Conservation (phyloP, 257 asterid genomes). For the Thymus quinquecostatus region DNA sequence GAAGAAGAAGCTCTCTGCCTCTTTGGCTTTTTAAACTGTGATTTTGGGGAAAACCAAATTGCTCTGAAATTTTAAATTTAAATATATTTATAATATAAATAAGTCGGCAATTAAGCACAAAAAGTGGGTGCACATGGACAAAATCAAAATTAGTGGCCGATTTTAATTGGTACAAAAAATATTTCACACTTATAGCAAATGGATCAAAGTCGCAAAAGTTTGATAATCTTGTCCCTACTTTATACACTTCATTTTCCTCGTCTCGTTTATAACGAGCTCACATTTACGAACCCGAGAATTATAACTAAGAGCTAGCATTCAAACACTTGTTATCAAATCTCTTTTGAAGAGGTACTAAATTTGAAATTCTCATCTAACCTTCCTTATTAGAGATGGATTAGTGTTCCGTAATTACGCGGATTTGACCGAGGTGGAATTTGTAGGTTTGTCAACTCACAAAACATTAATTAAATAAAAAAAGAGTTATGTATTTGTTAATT, state of each 20-base stretch:
- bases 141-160: background rate
- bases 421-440: background rate
- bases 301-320: too few species aligned
- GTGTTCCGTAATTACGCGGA: background rate
- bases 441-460: background rate
- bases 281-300: too few species aligned
- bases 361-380: background rate
- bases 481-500: background rate
- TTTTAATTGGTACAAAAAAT: background rate
- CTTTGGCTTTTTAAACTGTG: background rate
- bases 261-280: too few species aligned
- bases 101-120: slow-evolving; percentile 5
- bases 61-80: background rate
- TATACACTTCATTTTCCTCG: too few species aligned
- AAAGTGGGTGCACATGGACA: background rate
- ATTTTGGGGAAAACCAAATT: background rate
- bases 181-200: too few species aligned
- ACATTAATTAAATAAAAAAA: background rate
- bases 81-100: background rate
- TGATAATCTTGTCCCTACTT: too few species aligned
- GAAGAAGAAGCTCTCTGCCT: background rate
- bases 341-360: too few species aligned
- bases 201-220: too few species aligned
- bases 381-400: background rate
- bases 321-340: too few species aligned